Evolutionary conservation across 345 rosid genomes (phyloP), one percentile per base, ranked within the genome.

Genomic region (Hypericum androsaemum): DNA sequence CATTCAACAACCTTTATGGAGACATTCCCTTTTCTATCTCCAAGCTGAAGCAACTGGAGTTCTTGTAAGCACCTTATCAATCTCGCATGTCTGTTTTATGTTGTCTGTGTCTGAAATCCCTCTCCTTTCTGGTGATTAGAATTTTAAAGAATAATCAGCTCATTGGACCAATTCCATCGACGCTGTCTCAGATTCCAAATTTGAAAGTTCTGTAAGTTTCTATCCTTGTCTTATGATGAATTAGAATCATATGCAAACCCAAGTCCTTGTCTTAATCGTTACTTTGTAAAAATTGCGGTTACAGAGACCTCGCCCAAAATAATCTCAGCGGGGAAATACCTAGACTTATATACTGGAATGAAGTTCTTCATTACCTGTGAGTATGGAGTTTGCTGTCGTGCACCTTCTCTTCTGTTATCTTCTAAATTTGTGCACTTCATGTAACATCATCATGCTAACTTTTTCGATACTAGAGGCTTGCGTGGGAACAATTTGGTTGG

Each of bases 291-390:
- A 9, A 44, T 28, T 32, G 32, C 4, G 56, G 50, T 48, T 64
- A 41, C 72, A 92, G 98, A 74, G 98, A 92, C 72, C 52, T 92
- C 40, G 95, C 97, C 17, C 95, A 83, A 65, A 92, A 92, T 66
- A 76, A 69, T 59, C 85, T 92, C 47, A 76, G 86, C 61, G 97
- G 97, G 53, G 98, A 92, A 72, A 80, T 92, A 64, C 98, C 98
- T 7, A 85, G 95, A 75, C 90, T 92, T 38, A 67, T 92, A n/a
- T 92, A 88, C 71, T 92, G 98, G 98, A 92, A 85, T 67, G 98
- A 92, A 77, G 97, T 92, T 67, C 66, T 92, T 61, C 98, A 92
- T 60, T 92, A 88, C 67, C 86, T 92, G 98, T 92, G 73, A 85
- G 97, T 68, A 39, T 12, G 12, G 42, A 13, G 37, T 9, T 39